Conservation (phyloP, 1,139 yeast species). For the Saccharomycopsis crataegensis region DNA sequence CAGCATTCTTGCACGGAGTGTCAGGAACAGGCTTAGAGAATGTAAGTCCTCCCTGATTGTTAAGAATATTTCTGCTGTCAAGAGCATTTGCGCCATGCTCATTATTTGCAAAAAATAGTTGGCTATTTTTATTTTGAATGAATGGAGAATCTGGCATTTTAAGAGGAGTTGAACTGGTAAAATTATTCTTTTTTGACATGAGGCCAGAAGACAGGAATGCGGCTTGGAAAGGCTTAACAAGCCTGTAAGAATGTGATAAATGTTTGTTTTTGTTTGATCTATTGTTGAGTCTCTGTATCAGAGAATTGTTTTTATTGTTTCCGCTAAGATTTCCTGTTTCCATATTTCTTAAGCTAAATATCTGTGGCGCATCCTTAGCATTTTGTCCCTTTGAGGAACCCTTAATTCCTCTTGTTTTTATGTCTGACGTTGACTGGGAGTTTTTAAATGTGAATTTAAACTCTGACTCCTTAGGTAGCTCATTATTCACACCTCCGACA, state of each 20-base stretch:
- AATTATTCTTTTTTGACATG: slow-evolving; percentile 24
- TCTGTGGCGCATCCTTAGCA: too few species aligned
- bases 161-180: background rate
- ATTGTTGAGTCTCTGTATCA: background rate
- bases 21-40: slow-evolving; percentile 8
- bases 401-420: too few species aligned
- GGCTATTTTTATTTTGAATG: slow-evolving; percentile 11
- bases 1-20: slow-evolving; percentile 17
- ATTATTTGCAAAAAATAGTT: background rate
- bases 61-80: background rate
- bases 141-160: slow-evolving; percentile 13
- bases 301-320: too few species aligned
- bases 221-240: slow-evolving; percentile 77
- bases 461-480: slow-evolving; percentile 7
- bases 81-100: background rate
- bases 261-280: slow-evolving; percentile 10
- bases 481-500: slow-evolving; percentile 9
- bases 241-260: slow-evolving; percentile 49
- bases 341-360: too few species aligned
- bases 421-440: background rate
- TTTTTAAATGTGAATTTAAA: slow-evolving; percentile 11
- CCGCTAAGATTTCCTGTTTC: too few species aligned
- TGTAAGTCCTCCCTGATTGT: background rate
- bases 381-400: too few species aligned
- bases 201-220: slow-evolving; percentile 64